These are phyloP conservation scores for Tubosaeta sp. DNA, from an alignment of 768 basidiomycete species.

Conservation along the genomic window DNA sequence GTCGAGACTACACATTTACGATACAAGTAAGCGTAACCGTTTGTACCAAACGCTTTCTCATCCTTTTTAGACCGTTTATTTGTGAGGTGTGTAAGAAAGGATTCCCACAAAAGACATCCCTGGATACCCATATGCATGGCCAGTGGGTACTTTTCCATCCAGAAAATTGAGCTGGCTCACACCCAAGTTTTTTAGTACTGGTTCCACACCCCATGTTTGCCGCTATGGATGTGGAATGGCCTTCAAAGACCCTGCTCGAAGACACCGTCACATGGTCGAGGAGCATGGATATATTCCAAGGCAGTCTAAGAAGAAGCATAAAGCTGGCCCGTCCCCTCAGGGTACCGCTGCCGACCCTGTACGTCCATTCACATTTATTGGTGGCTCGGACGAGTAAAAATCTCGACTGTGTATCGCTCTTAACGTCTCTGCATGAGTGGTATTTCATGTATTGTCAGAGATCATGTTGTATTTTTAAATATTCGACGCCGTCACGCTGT, in stretches of 20 bases:
- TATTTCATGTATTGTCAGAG: constrained; percentile 22
- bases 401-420: neutral
- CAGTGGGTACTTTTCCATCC: constrained; percentile 35
- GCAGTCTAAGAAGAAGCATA: constrained; percentile 42
- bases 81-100: constrained; percentile 51
- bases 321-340: constrained; percentile 29
- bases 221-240: constrained; percentile 45
- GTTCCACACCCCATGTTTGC: constrained; percentile 51
- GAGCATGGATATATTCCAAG: constrained; percentile 49
- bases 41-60: constrained; percentile 13
- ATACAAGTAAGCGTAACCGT: constrained; percentile 44
- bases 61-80: constrained; percentile 41
- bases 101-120: constrained; percentile 57
- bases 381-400: constrained; percentile 25
- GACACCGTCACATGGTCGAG: constrained; percentile 55
- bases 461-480: constrained; percentile 22
- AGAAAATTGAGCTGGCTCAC: constrained; percentile 8
- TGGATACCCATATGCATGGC: constrained; percentile 54
- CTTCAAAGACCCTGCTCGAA: constrained; percentile 64
- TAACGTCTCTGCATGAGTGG: constrained; percentile 7
- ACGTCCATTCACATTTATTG: constrained; percentile 31
- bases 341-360: constrained; percentile 24
- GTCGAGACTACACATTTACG: constrained; percentile 59
- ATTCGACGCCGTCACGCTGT: constrained; percentile 3
- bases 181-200: constrained; percentile 41